Evolutionary conservation across 768 basidiomycete species (phyloP).

Genomic region (Dioszegia crocea): DNA sequence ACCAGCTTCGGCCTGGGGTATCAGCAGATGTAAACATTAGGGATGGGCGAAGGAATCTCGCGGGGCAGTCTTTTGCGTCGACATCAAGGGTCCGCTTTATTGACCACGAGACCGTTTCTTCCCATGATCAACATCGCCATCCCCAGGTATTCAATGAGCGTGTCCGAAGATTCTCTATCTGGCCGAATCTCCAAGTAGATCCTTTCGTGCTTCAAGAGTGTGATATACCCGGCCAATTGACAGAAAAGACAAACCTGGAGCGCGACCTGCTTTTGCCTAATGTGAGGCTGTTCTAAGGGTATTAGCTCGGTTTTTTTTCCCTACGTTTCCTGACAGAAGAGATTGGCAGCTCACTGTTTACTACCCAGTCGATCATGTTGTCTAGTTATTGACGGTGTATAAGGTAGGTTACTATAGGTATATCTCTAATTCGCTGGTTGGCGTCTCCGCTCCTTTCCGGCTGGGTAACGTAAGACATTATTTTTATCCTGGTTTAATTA

Average conservation of each 20-base stretch:
- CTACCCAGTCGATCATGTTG: conserved; percentile 26
- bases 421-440: neutral
- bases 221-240: neutral
- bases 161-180: too few relatives aligned
- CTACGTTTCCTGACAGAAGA: neutral
- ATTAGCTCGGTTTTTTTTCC: conserved; percentile 4
- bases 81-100: too few relatives aligned
- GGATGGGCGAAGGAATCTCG: too few relatives aligned
- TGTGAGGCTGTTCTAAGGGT: conserved; percentile 22
- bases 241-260: conserved; percentile 15
- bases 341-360: conserved; percentile 27
- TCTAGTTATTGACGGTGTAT: conserved; percentile 2
- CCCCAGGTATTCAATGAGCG: too few relatives aligned
- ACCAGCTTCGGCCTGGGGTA: conserved; percentile 23
- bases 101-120: too few relatives aligned
- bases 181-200: too few relatives aligned
- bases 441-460: conserved; percentile 8
- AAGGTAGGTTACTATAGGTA: neutral
- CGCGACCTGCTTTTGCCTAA: conserved; percentile 38
- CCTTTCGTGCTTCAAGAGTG: too few relatives aligned
- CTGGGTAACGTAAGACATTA: conserved; percentile 4
- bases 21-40: neutral
- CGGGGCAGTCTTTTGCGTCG: too few relatives aligned
- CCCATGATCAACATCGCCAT: too few relatives aligned
- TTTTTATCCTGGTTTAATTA: neutral